These are phyloP conservation scores for Tephrocybe rancida DNA, from an alignment of 768 basidiomycete genomes.

Conservation along the genomic window DNA sequence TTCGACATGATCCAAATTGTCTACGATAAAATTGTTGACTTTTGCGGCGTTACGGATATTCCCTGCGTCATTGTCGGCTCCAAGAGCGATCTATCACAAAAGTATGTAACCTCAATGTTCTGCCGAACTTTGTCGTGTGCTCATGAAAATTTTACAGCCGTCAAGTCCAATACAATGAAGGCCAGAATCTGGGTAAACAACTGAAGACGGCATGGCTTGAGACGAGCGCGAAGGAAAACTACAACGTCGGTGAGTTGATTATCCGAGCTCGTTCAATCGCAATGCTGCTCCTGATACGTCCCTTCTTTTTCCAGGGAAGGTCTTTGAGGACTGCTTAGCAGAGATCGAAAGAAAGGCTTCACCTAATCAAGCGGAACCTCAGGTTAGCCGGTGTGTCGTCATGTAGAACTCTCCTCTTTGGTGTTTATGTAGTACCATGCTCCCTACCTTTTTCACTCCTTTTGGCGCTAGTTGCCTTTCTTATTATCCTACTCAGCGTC, in stretches of 20 bases:
- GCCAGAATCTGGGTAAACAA: slow-evolving; percentile 69
- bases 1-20: slow-evolving; percentile 96
- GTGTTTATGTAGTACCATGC: neutral
- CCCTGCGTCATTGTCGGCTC: slow-evolving; percentile 95
- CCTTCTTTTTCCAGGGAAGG: slow-evolving; percentile 68
- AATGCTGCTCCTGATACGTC: no score
- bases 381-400: slow-evolving; percentile 36
- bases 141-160: slow-evolving; percentile 41
- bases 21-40: slow-evolving; percentile 95
- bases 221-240: slow-evolving; percentile 84
- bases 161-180: slow-evolving; percentile 77
- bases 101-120: slow-evolving; percentile 48
- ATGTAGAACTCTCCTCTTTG: slow-evolving; percentile 32
- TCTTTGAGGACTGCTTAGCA: slow-evolving; percentile 81
- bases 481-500: slow-evolving; percentile 1
- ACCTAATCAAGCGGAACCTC: slow-evolving; percentile 47
- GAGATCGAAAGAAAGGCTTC: slow-evolving; percentile 80
- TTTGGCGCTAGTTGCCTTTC: neutral
- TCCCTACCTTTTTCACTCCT: slow-evolving; percentile 4
- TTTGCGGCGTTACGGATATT: slow-evolving; percentile 82
- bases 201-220: slow-evolving; percentile 84
- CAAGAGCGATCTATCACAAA: slow-evolving; percentile 79
- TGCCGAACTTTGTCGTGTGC: slow-evolving; percentile 18
- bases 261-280: no score
- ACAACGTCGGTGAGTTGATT: slow-evolving; percentile 79